phyloP scores from a whole-genome alignment of 73 alveolate species.

The Paramecium biaurelia region DNA sequence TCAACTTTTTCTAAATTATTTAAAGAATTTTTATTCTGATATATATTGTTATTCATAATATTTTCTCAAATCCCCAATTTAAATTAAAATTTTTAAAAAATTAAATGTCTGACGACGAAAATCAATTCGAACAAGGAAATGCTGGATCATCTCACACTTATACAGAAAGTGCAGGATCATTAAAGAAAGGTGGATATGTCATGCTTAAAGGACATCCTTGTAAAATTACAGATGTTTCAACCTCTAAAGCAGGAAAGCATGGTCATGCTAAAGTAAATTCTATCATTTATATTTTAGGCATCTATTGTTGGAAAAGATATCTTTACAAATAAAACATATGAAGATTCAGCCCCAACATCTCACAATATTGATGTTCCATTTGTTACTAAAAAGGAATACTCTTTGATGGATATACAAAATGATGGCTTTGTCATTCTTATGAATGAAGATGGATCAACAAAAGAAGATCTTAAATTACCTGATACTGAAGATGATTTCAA shows the following conservation, averaged over 20 bases:
- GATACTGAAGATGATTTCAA: slow-evolving; percentile 84
- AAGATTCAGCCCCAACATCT: slow-evolving; percentile 90
- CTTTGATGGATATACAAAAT: slow-evolving; percentile 78
- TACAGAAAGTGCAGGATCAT: slow-evolving; percentile 83
- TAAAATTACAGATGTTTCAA: slow-evolving; percentile 82
- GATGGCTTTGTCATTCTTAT: slow-evolving; percentile 83
- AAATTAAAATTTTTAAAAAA: slow-evolving; percentile 1
- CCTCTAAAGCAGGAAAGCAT: slow-evolving; percentile 94
- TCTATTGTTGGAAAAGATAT: slow-evolving; percentile 90
- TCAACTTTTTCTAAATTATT: neutral
- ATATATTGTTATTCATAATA: neutral
- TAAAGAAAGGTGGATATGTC: slow-evolving; percentile 81
- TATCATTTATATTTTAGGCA: slow-evolving; percentile 60
- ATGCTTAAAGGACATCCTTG: slow-evolving; percentile 88
- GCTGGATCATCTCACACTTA: slow-evolving; percentile 89
- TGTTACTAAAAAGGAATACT: slow-evolving; percentile 83
- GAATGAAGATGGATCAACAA: slow-evolving; percentile 86
- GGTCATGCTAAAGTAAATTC: slow-evolving; percentile 83
- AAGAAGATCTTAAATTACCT: slow-evolving; percentile 92
- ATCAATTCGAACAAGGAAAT: slow-evolving; percentile 79
- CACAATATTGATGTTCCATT: slow-evolving; percentile 91
- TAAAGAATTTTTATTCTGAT: slow-evolving; percentile 22
- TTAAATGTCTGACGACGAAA: slow-evolving; percentile 69
- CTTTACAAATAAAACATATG: slow-evolving; percentile 86
- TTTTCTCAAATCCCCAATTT: neutral